phyloP scores from a whole-genome alignment of 1,284 basidiomycete species.

The Microbotryum silenes-acaulis region DNA sequence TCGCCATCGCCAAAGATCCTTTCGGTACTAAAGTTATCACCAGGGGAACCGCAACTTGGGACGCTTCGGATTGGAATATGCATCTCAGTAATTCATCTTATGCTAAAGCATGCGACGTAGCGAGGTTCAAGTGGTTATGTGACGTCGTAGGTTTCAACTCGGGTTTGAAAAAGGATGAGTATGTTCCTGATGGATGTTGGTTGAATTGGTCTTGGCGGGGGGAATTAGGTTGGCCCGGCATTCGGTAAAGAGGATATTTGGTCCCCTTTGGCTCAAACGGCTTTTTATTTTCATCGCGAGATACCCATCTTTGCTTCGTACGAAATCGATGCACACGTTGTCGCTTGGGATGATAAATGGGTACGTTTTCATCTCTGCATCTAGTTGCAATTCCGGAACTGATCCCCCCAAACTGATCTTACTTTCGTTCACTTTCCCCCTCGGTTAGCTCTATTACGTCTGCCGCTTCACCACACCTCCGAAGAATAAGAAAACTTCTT shows the following conservation, averaged over 20 bases:
- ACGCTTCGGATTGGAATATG: conserved; percentile 22
- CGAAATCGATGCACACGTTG: conserved; percentile 21
- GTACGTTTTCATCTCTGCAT: not conserved
- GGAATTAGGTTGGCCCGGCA: not conserved
- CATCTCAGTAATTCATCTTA: conserved; percentile 30
- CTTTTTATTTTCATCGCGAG: conserved; percentile 20
- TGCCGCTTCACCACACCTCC: conserved; percentile 24
- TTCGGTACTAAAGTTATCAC: conserved; percentile 14
- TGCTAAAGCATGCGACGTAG: conserved; percentile 14
- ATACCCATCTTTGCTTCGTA: conserved; percentile 21
- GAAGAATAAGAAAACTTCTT: conserved; percentile 7
- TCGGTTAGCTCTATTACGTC: conserved; percentile 19
- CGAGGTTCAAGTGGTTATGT: conserved; percentile 24
- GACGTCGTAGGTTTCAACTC: conserved; percentile 10
- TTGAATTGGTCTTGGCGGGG: no score
- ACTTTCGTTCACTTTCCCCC: not conserved
- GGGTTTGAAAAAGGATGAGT: no score
- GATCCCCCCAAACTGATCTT: no score
- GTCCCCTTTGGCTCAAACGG: conserved; percentile 19
- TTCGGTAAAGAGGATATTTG: conserved; percentile 16
- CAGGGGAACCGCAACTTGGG: conserved; percentile 9
- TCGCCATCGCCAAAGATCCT: conserved; percentile 20
- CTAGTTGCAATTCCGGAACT: no score
- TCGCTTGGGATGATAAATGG: conserved; percentile 29
- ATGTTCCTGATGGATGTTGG: no score